Conservation (phyloP, 2,329 filamentous ascomycete genomes). For the Xylariaceae sp. region DNA sequence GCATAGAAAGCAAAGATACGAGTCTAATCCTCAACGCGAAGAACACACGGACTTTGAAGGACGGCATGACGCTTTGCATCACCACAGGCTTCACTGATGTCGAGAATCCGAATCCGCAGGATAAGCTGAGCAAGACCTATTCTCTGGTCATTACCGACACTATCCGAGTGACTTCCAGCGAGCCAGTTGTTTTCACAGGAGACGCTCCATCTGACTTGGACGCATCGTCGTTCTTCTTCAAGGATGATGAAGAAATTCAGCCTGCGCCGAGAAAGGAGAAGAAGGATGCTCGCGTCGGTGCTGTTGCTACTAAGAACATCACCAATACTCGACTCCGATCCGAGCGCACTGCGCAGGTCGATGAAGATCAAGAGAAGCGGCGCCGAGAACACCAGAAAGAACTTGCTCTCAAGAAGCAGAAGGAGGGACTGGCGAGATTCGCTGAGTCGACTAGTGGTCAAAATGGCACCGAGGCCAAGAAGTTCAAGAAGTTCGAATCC, state of each 20-base stretch:
- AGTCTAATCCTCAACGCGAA: constrained; percentile 84
- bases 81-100: constrained; percentile 87
- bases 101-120: constrained; percentile 78
- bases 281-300: constrained; percentile 74
- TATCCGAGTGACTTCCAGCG: constrained; percentile 74
- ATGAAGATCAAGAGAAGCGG: constrained; percentile 83
- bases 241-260: constrained; percentile 85
- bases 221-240: constrained; percentile 97
- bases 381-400: constrained; percentile 92
- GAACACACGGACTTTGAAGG: constrained; percentile 75
- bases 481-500: constrained; percentile 98
- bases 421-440: constrained; percentile 79
- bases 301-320: constrained; percentile 90
- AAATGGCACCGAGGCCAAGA: constrained; percentile 91
- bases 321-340: constrained; percentile 88
- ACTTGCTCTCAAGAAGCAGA: constrained; percentile 78
- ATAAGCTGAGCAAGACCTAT: constrained; percentile 84
- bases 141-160: constrained; percentile 90
- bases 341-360: constrained; percentile 79
- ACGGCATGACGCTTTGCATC: constrained; percentile 94
- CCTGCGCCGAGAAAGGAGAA: constrained; percentile 87
- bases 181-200: constrained; percentile 85
- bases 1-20: constrained; percentile 81
- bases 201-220: constrained; percentile 89
- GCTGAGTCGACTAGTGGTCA: constrained; percentile 77